Percentiles rank a stretch among this genome's conserved stretches.
Conservation (phyloP, 208 protist species). For the Trypanosoma vivax region DNA sequence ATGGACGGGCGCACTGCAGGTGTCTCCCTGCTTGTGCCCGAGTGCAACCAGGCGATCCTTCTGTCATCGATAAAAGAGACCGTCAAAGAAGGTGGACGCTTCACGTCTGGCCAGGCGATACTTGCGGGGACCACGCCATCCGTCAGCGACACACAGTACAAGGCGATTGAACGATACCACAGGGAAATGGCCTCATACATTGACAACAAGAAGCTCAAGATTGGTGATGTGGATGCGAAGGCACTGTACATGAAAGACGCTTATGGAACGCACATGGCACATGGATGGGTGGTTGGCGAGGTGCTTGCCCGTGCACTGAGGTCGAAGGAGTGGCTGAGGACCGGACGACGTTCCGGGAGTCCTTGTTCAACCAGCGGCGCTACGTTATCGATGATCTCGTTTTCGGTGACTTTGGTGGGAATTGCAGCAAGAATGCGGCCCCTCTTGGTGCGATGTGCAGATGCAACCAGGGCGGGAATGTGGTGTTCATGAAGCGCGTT, state of each 20-base stretch:
- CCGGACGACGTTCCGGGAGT: conserved; percentile 8
- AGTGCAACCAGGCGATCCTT: not conserved
- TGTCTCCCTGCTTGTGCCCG: conserved; percentile 13
- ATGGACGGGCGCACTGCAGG: conserved; percentile 5
- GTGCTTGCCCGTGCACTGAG: not conserved
- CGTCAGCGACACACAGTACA: too few species aligned
- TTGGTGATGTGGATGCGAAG: conserved; percentile 1
- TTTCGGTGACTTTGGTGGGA: conserved; percentile 4
- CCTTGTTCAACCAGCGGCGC: conserved; percentile 5
- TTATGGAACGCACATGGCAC: not conserved
- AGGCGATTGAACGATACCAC: conserved; percentile 5
- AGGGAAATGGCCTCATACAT: conserved; percentile 4
- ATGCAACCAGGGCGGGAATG: conserved; percentile 36
- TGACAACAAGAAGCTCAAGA: not conserved
- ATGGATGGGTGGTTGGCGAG: conserved; percentile 1
- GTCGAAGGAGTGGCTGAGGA: conserved; percentile 2
- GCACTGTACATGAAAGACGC: conserved; percentile 4
- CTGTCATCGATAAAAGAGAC: not conserved
- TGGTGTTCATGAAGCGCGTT: conserved; percentile 17
- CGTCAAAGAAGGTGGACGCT: not conserved
- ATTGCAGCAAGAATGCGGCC: not conserved
- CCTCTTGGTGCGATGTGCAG: conserved; percentile 26
- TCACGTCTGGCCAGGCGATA: not conserved
- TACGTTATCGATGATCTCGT: not conserved
- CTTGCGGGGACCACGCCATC: too few species aligned